These are phyloP conservation scores for Brassica juncea DNA, from an alignment of 345 rosid species.

Conservation along the genomic window DNA sequence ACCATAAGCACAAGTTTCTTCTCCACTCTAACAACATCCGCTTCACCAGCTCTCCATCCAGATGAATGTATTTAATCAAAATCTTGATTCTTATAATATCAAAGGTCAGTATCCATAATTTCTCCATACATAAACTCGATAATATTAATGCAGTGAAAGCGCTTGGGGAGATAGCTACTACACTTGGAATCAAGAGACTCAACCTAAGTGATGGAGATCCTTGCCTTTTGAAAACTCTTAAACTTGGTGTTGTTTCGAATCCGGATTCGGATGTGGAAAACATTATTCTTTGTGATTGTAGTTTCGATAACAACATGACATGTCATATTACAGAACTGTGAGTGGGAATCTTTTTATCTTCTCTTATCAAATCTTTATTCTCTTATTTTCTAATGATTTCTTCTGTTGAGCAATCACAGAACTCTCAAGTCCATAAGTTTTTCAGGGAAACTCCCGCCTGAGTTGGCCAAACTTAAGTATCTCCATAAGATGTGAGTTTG, in stretches of 20 bases:
- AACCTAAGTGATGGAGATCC: constrained; percentile 11
- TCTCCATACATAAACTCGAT: not conserved
- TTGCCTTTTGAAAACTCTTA: not conserved
- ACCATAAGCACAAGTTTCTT: not conserved
- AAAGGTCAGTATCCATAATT: not conserved
- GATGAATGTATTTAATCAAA: constrained; percentile 12
- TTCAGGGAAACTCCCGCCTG: constrained; percentile 20
- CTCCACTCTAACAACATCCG: not conserved
- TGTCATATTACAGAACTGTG: constrained; percentile 26
- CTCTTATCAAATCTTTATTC: not conserved
- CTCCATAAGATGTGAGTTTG: not conserved
- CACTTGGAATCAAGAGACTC: constrained; percentile 19
- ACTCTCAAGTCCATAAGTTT: not conserved
- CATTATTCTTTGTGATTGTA: constrained; percentile 6
- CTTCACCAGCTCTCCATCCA: constrained; percentile 17
- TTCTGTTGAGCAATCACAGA: not conserved
- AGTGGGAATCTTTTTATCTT: not conserved
- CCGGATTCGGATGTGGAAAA: not conserved
- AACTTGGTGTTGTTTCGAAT: not conserved
- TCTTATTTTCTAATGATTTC: not conserved
- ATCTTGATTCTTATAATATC: not conserved
- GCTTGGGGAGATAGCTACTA: constrained; percentile 6
- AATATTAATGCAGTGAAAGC: not conserved
- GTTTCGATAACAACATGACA: not conserved
- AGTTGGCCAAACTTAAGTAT: constrained; percentile 11